Base-by-base conservation (phyloP, 352 stramenopile genomes). In the Hyaloperonospora arabidopsidis region DNA sequence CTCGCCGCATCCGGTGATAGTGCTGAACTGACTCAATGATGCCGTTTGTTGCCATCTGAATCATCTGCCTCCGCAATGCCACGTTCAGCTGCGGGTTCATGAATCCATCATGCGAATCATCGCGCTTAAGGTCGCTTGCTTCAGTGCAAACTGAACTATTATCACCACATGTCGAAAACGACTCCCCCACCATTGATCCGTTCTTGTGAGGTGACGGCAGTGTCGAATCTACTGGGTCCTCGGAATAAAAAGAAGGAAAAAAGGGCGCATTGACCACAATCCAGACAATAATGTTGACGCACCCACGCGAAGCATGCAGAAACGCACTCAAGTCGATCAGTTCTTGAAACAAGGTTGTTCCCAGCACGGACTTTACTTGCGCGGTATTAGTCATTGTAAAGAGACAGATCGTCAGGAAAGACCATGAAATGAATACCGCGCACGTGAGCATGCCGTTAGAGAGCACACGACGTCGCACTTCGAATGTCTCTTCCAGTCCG, bases 21-120 rank as follows among this genome's bases (percentile, higher is more conserved):
- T 91, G 80, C 51, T 92, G 70, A 17, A 95, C 70, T 0, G 86
- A 90, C 56, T 92, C 79, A 39, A 93, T 82, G 51, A 96, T 96
- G 0, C 86, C 87, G 0, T 79, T 85, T 15, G 86, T 95, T 2
- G 87, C 84, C 77, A 94, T 91, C 45, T 90, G 79, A 52, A 96
- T 88, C 68, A 96, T 91, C 54, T 96, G 83, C 32, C 70, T 77
- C 19, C 83, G 71, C 22, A 96, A 64, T 1, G 84, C 86, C 2
- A 76, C 68, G 61, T 96, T 96, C 4, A 96, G 71, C 51, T 96
- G 80, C 4, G 86, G 86, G 21, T 89, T 87, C 48, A 91, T 79
- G 1, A 86, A 34, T 43, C 61, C 63, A n/a, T 61, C 56, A 55
- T 67, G 49, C 5, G 45, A 52, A 21, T 69, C n/a, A 39, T 54